Evolutionary conservation across 768 basidiomycete genomes (phyloP), one percentile per base, ranked within the genome.

Genomic region (Boletus sp.): DNA sequence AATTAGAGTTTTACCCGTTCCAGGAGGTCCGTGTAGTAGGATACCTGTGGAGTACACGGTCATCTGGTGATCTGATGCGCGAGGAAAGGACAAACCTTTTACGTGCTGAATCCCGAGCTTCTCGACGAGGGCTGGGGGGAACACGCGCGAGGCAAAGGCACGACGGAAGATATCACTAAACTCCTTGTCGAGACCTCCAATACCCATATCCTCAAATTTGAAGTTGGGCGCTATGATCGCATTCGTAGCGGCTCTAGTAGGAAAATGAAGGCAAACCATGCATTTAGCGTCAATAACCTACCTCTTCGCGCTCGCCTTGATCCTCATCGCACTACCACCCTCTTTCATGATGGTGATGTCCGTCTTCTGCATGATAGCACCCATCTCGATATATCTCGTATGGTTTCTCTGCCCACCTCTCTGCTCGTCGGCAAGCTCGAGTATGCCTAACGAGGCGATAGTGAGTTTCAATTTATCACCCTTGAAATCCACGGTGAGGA

Each of bases 121-220:
- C 66, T 98, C 96, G 5, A 99, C 94, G 2, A 98, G 82, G 0
- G 85, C 93, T 0, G 95, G 95, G 40, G 97, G 97, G 75, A 98
- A 99, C n/a, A 99, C 94, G 46, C 97, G 92, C 47, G 90, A 93
- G 0, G 97, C 95, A 69, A 99, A 99, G 0, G 97, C 97, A 67
- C 97, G 90, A 70, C 97, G 91, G 80, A 99, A 99, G 67, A 99
- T 99, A 42, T 93, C 87, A 54, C 85, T 85, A 69, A 99, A 99
- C 70, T 99, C 97, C 8, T 84, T 79, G 71, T 99, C 97, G 35
- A 99, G 79, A 67, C 97, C 97, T 67, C 97, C 97, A 66, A 99
- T 98, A 17, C 97, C 97, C 96, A 99, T 98, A 71, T 99, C 97
- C 67, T 96, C 92, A 60, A 99, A 99, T 73, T 97, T 98, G 83